Conservation (phyloP, 345 rosid species). For the Pseudoturritis turrita region DNA sequence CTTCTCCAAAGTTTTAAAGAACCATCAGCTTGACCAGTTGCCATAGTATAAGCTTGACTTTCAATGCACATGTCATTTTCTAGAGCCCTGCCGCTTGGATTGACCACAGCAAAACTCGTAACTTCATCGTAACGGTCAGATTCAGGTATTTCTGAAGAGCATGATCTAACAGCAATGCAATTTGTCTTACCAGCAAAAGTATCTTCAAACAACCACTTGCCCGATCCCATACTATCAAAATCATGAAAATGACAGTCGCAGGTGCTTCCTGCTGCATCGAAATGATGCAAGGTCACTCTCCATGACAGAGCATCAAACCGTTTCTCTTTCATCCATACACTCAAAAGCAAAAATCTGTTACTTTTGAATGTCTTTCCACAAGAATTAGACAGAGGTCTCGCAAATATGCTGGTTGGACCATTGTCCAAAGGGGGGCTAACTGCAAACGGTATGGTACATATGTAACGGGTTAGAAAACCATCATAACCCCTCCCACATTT, state of each 20-base stretch:
- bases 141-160: constrained; percentile 64
- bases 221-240: constrained; percentile 29
- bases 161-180: constrained; percentile 46
- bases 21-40: constrained; percentile 79
- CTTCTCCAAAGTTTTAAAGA: constrained; percentile 79
- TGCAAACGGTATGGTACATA: constrained; percentile 67
- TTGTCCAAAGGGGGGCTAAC: constrained; percentile 38
- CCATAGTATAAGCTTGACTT: constrained; percentile 61
- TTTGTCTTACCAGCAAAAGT: constrained; percentile 44
- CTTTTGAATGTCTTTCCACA: constrained; percentile 44
- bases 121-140: constrained; percentile 46
- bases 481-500: constrained; percentile 34
- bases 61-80: constrained; percentile 29
- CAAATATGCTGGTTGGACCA: constrained; percentile 62
- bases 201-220: constrained; percentile 44
- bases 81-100: constrained; percentile 36
- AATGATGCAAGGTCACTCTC: constrained; percentile 62
- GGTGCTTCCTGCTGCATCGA: constrained; percentile 35
- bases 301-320: constrained; percentile 63
- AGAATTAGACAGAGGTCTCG: constrained; percentile 47
- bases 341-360: constrained; percentile 63
- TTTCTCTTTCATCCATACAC: constrained; percentile 55
- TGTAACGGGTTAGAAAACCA: constrained; percentile 39
- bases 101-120: constrained; percentile 63
- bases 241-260: constrained; percentile 47